Percentiles rank a stretch among this genome's conserved stretches.
phyloP scores from a whole-genome alignment of 345 rosid species.

The Laguncularia racemosa region DNA sequence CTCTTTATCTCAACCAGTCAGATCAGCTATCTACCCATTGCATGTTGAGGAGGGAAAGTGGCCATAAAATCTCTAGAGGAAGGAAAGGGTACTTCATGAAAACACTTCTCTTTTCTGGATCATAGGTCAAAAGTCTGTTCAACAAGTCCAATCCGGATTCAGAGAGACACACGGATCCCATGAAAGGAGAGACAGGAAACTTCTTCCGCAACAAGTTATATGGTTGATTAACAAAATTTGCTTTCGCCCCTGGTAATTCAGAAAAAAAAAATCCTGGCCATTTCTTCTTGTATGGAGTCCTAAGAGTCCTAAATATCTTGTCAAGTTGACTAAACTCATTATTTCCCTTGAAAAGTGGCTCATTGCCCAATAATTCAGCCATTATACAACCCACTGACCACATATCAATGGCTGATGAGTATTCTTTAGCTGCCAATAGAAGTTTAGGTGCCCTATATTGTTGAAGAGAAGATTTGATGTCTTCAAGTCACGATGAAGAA shows the following conservation, averaged over 20 bases:
- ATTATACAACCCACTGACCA: conserved; percentile 94
- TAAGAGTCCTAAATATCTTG: conserved; percentile 69
- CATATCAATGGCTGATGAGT: conserved; percentile 89
- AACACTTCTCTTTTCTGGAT: conserved; percentile 85
- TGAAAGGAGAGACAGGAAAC: conserved; percentile 73
- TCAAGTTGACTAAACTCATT: conserved; percentile 61
- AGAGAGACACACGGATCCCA: conserved; percentile 64
- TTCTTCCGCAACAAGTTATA: conserved; percentile 64
- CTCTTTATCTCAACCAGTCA: too few species aligned
- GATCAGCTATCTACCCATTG: conserved; percentile 5
- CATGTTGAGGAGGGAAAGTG: conserved; percentile 47
- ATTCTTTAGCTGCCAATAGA: conserved; percentile 63
- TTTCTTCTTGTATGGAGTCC: conserved; percentile 57
- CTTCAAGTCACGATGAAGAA: conserved; percentile 86
- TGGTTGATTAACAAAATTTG: conserved; percentile 52
- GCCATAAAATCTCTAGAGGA: conserved; percentile 73
- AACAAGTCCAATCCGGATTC: conserved; percentile 79
- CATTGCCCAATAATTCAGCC: conserved; percentile 74
- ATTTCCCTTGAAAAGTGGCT: conserved; percentile 68
- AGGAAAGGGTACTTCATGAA: conserved; percentile 67
- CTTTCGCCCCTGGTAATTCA: conserved; percentile 56
- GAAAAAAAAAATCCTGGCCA: conserved; percentile 88
- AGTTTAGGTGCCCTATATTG: conserved; percentile 82
- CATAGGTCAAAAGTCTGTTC: conserved; percentile 53
- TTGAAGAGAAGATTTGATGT: conserved; percentile 78